These are phyloP conservation scores for Phellopilus nigrolimitatus DNA, from an alignment of 1,284 basidiomycete species.

Conservation along the genomic window DNA sequence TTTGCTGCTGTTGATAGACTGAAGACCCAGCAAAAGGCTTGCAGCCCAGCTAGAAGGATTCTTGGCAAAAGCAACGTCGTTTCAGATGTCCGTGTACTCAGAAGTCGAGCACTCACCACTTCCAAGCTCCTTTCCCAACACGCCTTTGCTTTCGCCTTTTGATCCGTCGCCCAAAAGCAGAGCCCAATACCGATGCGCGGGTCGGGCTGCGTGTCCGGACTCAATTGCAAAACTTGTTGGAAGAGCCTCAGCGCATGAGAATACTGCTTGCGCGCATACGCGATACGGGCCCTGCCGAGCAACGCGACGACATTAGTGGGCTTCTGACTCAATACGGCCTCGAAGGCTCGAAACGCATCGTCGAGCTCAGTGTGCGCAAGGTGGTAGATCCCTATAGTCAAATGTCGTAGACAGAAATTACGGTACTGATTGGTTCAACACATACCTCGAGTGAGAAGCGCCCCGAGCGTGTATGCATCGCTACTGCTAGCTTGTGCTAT, in stretches of 20 bases:
- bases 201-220: conserved; percentile 78
- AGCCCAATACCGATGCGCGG: conserved; percentile 91
- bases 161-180: conserved; percentile 84
- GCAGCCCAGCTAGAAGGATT: conserved; percentile 75
- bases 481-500: conserved; percentile 47
- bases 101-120: conserved; percentile 51
- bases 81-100: conserved; percentile 16
- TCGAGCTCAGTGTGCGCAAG: conserved; percentile 77
- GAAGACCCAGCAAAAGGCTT: conserved; percentile 76
- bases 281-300: conserved; percentile 80
- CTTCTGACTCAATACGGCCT: conserved; percentile 72
- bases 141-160: conserved; percentile 70
- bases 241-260: conserved; percentile 78
- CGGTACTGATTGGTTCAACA: conserved; percentile 19
- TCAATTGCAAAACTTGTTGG: conserved; percentile 75
- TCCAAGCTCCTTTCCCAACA: conserved; percentile 87
- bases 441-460: conserved; percentile 67
- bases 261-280: conserved; percentile 75
- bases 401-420: conserved; percentile 17
- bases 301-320: conserved; percentile 82
- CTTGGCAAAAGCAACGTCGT: conserved; percentile 33
- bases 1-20: conserved; percentile 79
- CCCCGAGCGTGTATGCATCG: conserved; percentile 45
- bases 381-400: conserved; percentile 64
- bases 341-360: conserved; percentile 75